phyloP scores from a whole-genome alignment of 1,284 basidiomycete genomes.

The Sphagnurus paluster region DNA sequence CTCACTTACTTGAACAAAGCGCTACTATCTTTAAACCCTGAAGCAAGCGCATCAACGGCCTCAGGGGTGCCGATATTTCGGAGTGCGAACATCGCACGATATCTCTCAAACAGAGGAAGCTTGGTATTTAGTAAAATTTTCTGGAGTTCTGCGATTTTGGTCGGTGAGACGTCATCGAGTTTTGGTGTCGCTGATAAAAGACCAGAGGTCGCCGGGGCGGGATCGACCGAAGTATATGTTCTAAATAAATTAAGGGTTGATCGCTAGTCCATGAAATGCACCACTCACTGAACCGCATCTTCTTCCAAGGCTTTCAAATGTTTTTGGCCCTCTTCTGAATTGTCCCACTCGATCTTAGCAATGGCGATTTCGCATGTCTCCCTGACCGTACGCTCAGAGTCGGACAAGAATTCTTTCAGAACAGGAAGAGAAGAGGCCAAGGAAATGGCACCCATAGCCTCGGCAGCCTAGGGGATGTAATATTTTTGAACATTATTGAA shows the following conservation, averaged over 20 bases:
- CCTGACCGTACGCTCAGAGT: slow-evolving; percentile 80
- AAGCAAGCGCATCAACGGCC: slow-evolving; percentile 90
- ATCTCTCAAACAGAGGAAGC: slow-evolving; percentile 88
- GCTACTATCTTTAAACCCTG: slow-evolving; percentile 85
- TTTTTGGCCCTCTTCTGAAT: slow-evolving; percentile 68
- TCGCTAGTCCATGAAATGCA: background rate
- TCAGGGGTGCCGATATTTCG: slow-evolving; percentile 82
- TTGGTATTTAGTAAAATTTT: slow-evolving; percentile 66
- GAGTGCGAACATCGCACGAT: slow-evolving; percentile 98
- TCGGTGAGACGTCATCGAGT: slow-evolving; percentile 45
- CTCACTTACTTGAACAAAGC: slow-evolving; percentile 84
- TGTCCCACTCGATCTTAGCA: slow-evolving; percentile 93
- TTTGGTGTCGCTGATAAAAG: slow-evolving; percentile 55
- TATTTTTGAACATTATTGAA: slow-evolving; percentile 8
- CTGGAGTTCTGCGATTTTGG: slow-evolving; percentile 61
- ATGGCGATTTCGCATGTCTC: slow-evolving; percentile 99
- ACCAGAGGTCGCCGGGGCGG: slow-evolving; percentile 80
- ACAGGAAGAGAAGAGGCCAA: slow-evolving; percentile 66
- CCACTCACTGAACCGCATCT: slow-evolving; percentile 40
- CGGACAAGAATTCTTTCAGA: slow-evolving; percentile 72
- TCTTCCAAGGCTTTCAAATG: slow-evolving; percentile 37
- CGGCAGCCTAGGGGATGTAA: slow-evolving; percentile 73
- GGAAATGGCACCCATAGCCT: slow-evolving; percentile 96
- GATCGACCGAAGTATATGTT: slow-evolving; percentile 89
- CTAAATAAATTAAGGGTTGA: slow-evolving; percentile 20